Base-by-base conservation (phyloP, 2,329 filamentous ascomycete genomes). In the Colletotrichum acutatum region DNA sequence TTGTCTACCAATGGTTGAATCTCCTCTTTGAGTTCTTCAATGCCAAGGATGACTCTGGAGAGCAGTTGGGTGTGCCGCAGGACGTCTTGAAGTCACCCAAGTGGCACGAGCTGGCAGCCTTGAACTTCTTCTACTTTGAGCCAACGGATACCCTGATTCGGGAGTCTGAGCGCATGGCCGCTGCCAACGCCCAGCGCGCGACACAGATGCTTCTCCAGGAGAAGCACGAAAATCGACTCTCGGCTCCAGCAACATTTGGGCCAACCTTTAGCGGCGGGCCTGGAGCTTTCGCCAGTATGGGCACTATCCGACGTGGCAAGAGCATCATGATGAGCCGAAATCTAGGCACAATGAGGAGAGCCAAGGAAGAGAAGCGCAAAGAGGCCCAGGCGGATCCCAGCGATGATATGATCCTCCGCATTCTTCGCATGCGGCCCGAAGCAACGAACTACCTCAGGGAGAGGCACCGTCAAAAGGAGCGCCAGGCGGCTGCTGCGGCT, bases 61-160 rank as follows among this genome's bases (percentile, higher is more conserved):
- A 96, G 82, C 94, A 94, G 28, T 90, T 97, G 73, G 97, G 97
- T 76, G 95, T 99, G 3, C 94, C 95, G 0, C 90, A 94, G 57
- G 95, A 98, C 81, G 92, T 98, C 37, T 89, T 99, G 80, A 98
- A 97, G 84, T 97, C 95, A 76, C 94, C 96, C 80, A 99, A 99
- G 88, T 99, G 98, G 87, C 95, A 98, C 86, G 97, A 99, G 82
- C 90, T 99, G 66, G 94, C 97, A 76, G 96, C 95, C 74, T 90
- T 99, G 75, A 97, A 98, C 85, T 99, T 98, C 88, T 99, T 98
- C 87, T 99, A 99, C 86, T 97, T 97, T 80, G 95, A 98, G 79
- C 90, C 93, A 37, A 97, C 95, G 1, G 94, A 97, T 74, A 95
- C 94, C 77, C 89, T 99, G 14, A 95, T 98, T 77, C 93, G 96